Evolutionary conservation across 1,284 basidiomycete genomes (phyloP).

Genomic region (Fereydounia khargensis): DNA sequence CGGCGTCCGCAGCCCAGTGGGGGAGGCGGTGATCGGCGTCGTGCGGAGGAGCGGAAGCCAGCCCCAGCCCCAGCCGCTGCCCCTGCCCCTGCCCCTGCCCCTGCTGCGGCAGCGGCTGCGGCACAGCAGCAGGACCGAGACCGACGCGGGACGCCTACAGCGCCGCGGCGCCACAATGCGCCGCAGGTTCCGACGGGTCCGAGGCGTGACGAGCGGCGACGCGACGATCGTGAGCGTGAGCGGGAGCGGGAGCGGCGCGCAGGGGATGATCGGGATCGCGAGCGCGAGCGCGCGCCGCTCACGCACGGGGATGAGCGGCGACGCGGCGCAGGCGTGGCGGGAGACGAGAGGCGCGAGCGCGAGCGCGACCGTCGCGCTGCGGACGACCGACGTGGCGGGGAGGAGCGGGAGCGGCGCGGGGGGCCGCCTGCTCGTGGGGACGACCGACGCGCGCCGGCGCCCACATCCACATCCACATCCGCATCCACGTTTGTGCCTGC

Average conservation of each 20-base stretch:
- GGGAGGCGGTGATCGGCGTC: background rate
- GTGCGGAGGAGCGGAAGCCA: background rate
- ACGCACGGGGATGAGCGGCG: constrained; percentile 1
- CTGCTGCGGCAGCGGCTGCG: constrained; percentile 1
- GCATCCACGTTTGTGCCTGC: background rate
- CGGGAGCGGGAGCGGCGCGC: background rate
- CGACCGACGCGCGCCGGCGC: constrained; percentile 2
- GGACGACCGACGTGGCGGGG: background rate
- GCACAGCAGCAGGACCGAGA: constrained; percentile 15
- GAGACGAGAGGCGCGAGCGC: constrained; percentile 10
- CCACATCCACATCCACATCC: constrained; percentile 2
- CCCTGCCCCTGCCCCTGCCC: background rate
- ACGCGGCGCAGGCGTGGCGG: background rate
- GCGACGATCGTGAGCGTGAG: constrained; percentile 9
- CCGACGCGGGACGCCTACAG: background rate
- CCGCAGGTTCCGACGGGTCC: background rate
- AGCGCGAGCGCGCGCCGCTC: background rate
- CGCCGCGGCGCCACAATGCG: background rate
- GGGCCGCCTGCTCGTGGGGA: constrained; percentile 10
- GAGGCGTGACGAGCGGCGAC: background rate
- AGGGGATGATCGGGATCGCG: background rate
- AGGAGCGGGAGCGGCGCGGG: constrained; percentile 8
- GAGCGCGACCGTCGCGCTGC: constrained; percentile 13
- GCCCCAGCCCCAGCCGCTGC: background rate
- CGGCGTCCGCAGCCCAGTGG: background rate